Percentiles rank a stretch among this genome's conserved stretches.
Evolutionary conservation across 192 early-diverging fungal genomes (phyloP).

Genomic region (Coemansia aciculifera): DNA sequence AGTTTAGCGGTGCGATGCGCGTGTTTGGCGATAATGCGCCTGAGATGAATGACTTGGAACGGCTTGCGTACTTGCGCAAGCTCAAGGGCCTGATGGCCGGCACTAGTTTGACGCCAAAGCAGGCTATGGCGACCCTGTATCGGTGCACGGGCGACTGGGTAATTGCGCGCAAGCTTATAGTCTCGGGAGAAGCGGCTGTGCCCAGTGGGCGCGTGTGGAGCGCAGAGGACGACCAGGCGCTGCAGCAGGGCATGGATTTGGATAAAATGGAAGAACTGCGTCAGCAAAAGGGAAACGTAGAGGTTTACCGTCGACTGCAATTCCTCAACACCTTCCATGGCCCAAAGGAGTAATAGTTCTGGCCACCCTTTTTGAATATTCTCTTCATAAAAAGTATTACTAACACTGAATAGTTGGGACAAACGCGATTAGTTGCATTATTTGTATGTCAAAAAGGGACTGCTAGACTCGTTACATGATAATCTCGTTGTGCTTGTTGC

Average conservation of each 20-base stretch:
- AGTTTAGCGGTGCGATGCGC: constrained; percentile 50
- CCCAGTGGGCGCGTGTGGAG: constrained; percentile 33
- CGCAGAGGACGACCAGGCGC: constrained; percentile 27
- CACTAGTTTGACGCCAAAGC: constrained; percentile 25
- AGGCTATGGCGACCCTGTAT: constrained; percentile 39
- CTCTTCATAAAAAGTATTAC: constrained; percentile 2
- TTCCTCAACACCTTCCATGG: constrained; percentile 51
- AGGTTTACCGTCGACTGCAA: constrained; percentile 53
- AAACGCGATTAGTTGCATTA: background rate
- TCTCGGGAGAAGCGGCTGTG: constrained; percentile 15
- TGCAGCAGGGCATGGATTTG: constrained; percentile 25
- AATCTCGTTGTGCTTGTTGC: constrained; percentile 89
- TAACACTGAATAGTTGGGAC: background rate
- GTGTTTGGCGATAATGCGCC: constrained; percentile 45
- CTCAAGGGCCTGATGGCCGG: constrained; percentile 48
- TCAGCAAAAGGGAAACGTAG: constrained; percentile 40
- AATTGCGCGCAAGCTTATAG: constrained; percentile 38
- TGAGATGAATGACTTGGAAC: constrained; percentile 27
- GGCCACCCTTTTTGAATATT: background rate
- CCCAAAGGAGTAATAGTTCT: background rate
- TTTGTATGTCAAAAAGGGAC: background rate
- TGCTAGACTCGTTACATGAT: constrained; percentile 69
- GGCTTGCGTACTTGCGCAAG: constrained; percentile 41
- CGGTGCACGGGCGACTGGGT: constrained; percentile 52
- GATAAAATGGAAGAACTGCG: constrained; percentile 40